These are phyloP conservation scores for Verticillium klebahnii DNA, from an alignment of 2,329 filamentous ascomycete species.

Conservation along the genomic window DNA sequence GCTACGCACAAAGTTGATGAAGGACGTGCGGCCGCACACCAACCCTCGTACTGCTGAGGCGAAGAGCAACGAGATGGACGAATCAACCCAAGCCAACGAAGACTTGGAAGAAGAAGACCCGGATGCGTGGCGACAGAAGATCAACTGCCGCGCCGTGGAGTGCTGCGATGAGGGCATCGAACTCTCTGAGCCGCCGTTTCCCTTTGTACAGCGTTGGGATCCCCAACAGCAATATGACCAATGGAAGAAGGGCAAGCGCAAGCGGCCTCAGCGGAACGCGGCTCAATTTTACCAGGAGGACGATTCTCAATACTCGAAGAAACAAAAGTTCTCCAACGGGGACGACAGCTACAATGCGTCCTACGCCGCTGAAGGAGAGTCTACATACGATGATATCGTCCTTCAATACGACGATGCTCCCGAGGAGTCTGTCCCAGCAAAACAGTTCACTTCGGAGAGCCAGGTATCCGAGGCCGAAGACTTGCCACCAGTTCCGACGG, in stretches of 20 bases:
- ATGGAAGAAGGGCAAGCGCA: slow-evolving; percentile 38
- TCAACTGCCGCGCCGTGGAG: slow-evolving; percentile 76
- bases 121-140: slow-evolving; percentile 68
- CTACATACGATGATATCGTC: slow-evolving; percentile 21
- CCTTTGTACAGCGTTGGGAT: slow-evolving; percentile 88
- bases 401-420: slow-evolving; percentile 35
- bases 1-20: slow-evolving; percentile 55
- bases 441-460: slow-evolving; percentile 28
- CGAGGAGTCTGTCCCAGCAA: slow-evolving; percentile 18
- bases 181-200: slow-evolving; percentile 77
- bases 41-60: slow-evolving; percentile 23
- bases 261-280: slow-evolving; percentile 40
- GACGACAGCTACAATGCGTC: slow-evolving; percentile 22
- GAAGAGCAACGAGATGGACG: slow-evolving; percentile 7
- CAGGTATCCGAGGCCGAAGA: slow-evolving; percentile 52
- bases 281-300: slow-evolving; percentile 33
- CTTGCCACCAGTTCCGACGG: slow-evolving; percentile 56
- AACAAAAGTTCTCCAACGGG: slow-evolving; percentile 19
- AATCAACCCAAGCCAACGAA: slow-evolving; percentile 3
- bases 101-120: slow-evolving; percentile 38
- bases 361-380: slow-evolving; percentile 15
- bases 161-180: slow-evolving; percentile 67
- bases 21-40: slow-evolving; percentile 36
- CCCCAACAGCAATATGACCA: slow-evolving; percentile 56
- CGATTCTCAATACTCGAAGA: slow-evolving; percentile 9